phyloP scores from a whole-genome alignment of 805 yeast species.

The Wickerhamomyces hampshirensis region DNA sequence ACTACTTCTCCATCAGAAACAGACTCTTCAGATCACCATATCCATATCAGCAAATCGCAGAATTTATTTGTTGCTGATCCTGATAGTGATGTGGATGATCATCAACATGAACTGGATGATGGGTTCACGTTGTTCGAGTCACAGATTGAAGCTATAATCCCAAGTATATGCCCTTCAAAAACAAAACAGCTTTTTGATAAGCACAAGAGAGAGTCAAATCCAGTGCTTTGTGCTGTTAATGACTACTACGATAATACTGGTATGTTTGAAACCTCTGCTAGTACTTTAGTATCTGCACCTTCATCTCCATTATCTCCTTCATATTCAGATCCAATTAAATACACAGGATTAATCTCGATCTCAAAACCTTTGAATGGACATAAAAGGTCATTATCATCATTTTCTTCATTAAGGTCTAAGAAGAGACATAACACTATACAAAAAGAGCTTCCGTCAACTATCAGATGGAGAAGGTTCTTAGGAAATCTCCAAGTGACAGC shows the following conservation, averaged over 20 bases:
- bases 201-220: conserved; percentile 24
- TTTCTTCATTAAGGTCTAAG: too few relatives aligned
- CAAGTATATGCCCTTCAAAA: conserved; percentile 24
- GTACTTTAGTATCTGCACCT: neutral
- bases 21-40: too few relatives aligned
- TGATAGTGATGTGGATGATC: conserved; percentile 3
- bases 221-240: conserved; percentile 35
- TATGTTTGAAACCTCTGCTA: neutral
- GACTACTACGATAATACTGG: conserved; percentile 31
- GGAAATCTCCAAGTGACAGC: conserved; percentile 60
- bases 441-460: conserved; percentile 11
- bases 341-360: too few relatives aligned
- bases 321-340: neutral
- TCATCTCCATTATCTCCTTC: neutral
- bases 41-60: conserved; percentile 1
- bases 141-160: conserved; percentile 31
- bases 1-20: too few relatives aligned
- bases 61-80: conserved; percentile 13
- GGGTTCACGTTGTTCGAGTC: conserved; percentile 25
- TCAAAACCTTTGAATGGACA: too few relatives aligned
- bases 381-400: too few relatives aligned
- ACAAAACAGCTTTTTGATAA: conserved; percentile 24
- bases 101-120: conserved; percentile 9
- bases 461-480: conserved; percentile 42
- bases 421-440: too few relatives aligned